Evolutionary conservation across 768 basidiomycete genomes (phyloP).

Genomic region (Mycena leptocephala): DNA sequence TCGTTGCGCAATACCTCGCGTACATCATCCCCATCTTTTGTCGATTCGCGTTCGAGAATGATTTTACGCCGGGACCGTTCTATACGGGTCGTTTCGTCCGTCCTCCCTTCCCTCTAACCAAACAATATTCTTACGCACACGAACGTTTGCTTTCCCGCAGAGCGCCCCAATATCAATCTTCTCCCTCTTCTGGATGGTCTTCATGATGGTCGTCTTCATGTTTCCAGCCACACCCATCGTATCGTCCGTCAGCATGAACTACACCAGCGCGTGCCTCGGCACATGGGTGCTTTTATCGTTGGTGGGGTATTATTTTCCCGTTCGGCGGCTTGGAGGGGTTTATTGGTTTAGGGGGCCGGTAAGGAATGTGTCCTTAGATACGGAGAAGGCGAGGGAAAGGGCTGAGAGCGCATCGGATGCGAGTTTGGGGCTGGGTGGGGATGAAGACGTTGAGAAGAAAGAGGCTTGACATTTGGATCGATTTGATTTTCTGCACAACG

Average conservation of each 20-base stretch:
- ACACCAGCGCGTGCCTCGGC: constrained; percentile 8
- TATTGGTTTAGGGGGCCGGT: constrained; percentile 9
- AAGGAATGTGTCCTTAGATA: not conserved
- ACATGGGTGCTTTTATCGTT: constrained; percentile 1
- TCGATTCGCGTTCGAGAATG: not conserved
- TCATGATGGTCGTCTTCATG: constrained; percentile 10
- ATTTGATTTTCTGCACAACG: too few species aligned
- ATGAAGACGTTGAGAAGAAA: too few species aligned
- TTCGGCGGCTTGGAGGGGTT: constrained; percentile 1
- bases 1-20: constrained; percentile 4
- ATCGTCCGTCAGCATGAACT: constrained; percentile 5
- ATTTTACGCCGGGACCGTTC: constrained; percentile 4
- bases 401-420: too few species aligned
- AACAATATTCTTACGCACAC: not conserved
- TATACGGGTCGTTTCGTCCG: constrained; percentile 1
- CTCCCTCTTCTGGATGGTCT: constrained; percentile 4
- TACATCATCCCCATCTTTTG: constrained; percentile 6
- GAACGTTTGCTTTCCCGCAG: too few species aligned
- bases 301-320: constrained; percentile 8
- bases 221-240: not conserved
- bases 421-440: too few species aligned
- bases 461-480: too few species aligned
- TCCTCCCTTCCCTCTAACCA: not conserved
- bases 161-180: not conserved
- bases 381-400: too few species aligned